Evolutionary conservation across 345 rosid genomes (phyloP).

Genomic region (Crucihimalaya himalaica): DNA sequence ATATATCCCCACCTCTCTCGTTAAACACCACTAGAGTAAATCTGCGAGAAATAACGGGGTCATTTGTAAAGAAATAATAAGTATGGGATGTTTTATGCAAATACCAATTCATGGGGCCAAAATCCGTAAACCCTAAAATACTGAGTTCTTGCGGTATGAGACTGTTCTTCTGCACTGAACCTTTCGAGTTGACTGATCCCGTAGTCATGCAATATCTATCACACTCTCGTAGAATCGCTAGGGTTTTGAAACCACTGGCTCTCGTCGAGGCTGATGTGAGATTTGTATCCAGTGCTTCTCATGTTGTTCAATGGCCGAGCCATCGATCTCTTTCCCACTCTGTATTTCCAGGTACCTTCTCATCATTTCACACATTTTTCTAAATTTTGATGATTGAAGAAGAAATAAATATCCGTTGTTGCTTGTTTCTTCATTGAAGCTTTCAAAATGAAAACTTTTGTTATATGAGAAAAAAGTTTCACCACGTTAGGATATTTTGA

Average conservation of each 20-base stretch:
- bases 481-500: neutral
- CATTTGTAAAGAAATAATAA: neutral
- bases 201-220: constrained; percentile 50
- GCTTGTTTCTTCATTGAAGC: neutral
- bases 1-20: neutral
- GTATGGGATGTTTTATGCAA: neutral
- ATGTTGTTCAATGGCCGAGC: constrained; percentile 32
- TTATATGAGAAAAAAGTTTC: neutral
- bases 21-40: neutral
- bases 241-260: constrained; percentile 40
- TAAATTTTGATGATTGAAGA: no score
- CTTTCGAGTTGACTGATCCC: neutral
- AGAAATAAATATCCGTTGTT: no score
- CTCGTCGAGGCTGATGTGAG: constrained; percentile 36
- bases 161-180: constrained; percentile 18
- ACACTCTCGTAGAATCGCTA: constrained; percentile 47
- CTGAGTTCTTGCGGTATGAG: neutral
- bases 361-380: neutral
- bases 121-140: constrained; percentile 16
- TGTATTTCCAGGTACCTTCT: constrained; percentile 42
- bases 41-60: neutral
- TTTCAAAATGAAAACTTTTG: neutral
- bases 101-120: neutral
- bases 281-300: constrained; percentile 36
- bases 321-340: constrained; percentile 15